Base-by-base conservation (phyloP, 345 rosid genomes). In the Citrus australasica region DNA sequence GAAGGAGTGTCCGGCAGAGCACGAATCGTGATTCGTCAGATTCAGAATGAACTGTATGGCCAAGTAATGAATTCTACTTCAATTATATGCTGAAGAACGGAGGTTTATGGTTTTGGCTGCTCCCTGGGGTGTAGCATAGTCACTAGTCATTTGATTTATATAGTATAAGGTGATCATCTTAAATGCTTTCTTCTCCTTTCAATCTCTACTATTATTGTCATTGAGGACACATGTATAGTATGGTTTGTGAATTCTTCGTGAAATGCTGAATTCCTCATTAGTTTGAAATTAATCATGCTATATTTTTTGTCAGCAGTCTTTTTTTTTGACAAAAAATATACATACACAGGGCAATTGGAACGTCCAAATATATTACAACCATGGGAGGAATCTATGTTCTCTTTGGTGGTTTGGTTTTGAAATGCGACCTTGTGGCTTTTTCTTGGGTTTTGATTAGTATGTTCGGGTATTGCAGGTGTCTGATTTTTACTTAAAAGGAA, bases 1-100 rank as follows among this genome's bases (percentile, higher is more conserved):
- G 69, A 81, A 87, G 92, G 87, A 90, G 93, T 69, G 97, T 92
- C 33, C 85, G 98, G 74, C 99, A 92, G 79, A 87, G 87, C 86
- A 82, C 84, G 17, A 30, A 67, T 22, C 78, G 86, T 0, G 91
- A 92, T 86, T 92, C 87, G 0, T 85, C 93, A 7, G 96, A 92
- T 83, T 90, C 92, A 1, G 93, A 91, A 30, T 88, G 78, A 84
- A 48, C 16, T 27, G 33, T 7, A 3, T 10, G 22, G 33, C 38
- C 22, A 10, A 14, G 25, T 24, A n/a, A 11, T 58, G 55, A 24
- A 27, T 25, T 60, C 16, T n/a, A n/a, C 63, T 16, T 7, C 46
- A 48, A 46, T 27, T 22, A 28, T 48, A 42, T 63, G 61, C 46
- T 21, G 35, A 69, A 70, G 14, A 25, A 51, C 0, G 53, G 51